phyloP scores from a whole-genome alignment of 331 rosid species.

The Pyracantha coccinea region DNA sequence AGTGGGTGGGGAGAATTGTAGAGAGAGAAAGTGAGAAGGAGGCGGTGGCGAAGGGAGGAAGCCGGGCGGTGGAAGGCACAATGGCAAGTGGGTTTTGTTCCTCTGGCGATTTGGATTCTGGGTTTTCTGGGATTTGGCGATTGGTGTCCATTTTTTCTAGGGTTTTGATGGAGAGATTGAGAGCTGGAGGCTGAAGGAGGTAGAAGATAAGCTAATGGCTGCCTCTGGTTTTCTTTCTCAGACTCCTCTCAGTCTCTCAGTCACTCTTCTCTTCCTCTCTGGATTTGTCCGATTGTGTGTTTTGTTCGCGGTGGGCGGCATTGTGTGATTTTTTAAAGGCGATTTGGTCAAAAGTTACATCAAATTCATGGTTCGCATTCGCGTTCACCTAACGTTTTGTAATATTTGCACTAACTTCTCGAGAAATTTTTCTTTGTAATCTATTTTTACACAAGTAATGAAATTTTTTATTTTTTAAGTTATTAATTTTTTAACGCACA shows the following conservation, averaged over 20 bases:
- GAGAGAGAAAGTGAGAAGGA: constrained; percentile 72
- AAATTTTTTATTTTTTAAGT: too few species aligned
- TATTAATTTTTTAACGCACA: too few species aligned
- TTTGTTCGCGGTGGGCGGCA: background rate
- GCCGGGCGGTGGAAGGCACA: background rate
- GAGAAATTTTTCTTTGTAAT: too few species aligned
- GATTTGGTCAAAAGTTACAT: too few species aligned
- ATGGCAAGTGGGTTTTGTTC: constrained; percentile 29
- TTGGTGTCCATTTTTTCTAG: constrained; percentile 40
- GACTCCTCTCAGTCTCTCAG: too few species aligned
- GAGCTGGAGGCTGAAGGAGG: background rate
- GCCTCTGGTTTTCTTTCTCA: background rate
- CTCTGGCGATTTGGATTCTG: constrained; percentile 30
- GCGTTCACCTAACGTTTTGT: too few species aligned
- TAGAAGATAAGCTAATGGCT: constrained; percentile 19
- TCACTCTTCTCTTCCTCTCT: background rate
- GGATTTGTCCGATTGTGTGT: background rate
- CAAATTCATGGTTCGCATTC: too few species aligned
- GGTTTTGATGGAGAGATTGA: background rate
- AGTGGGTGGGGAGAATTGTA: constrained; percentile 38
- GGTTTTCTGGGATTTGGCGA: constrained; percentile 27
- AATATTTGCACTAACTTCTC: too few species aligned
- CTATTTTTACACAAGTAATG: too few species aligned
- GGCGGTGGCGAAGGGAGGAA: constrained; percentile 42
- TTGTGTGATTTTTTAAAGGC: background rate